A percentile compares a stretch with the other conserved stretches of the same genome.
These are phyloP conservation scores for Ophidiomyces ophidiicola DNA, from an alignment of 2,329 filamentous ascomycete genomes.

Conservation along the genomic window DNA sequence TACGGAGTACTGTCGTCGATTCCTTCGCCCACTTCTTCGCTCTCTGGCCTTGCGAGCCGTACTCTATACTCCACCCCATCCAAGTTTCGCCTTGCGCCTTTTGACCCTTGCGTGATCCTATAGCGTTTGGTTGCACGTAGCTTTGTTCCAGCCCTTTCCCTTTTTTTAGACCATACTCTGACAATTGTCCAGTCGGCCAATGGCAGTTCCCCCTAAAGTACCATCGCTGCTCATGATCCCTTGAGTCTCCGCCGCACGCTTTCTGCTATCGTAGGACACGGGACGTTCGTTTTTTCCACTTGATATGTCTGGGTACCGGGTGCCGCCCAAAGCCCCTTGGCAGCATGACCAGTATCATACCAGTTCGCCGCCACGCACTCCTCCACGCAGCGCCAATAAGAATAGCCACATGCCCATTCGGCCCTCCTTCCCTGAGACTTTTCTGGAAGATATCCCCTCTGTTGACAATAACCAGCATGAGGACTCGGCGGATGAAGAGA, in stretches of 20 bases:
- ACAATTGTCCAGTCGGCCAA: constrained; percentile 2
- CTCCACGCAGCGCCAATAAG: constrained; percentile 24
- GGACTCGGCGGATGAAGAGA: constrained; percentile 26
- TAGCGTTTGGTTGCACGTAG: neutral
- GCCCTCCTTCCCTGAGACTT: constrained; percentile 32
- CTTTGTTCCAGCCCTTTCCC: constrained; percentile 2
- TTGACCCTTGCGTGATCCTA: constrained; percentile 5
- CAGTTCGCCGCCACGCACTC: constrained; percentile 31
- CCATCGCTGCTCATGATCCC: neutral
- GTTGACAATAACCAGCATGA: constrained; percentile 24
- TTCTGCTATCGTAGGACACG: too few relatives aligned
- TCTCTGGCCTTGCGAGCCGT: neutral
- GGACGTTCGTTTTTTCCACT: too few relatives aligned
- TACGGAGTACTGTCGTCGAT: too few relatives aligned
- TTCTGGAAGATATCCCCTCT: constrained; percentile 27
- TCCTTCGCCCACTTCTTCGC: neutral
- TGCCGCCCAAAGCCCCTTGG: constrained; percentile 9
- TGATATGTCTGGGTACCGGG: constrained; percentile 7
- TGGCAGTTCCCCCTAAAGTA: constrained; percentile 1
- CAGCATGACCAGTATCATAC: constrained; percentile 16
- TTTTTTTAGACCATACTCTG: constrained; percentile 4
- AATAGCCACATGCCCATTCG: constrained; percentile 10
- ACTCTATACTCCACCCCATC: too few relatives aligned
- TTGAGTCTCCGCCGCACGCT: neutral
- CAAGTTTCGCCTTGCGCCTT: too few relatives aligned